Evolutionary conservation across 2,329 filamentous ascomycete genomes (phyloP).

Genomic region (Hymenoscyphus albidus): DNA sequence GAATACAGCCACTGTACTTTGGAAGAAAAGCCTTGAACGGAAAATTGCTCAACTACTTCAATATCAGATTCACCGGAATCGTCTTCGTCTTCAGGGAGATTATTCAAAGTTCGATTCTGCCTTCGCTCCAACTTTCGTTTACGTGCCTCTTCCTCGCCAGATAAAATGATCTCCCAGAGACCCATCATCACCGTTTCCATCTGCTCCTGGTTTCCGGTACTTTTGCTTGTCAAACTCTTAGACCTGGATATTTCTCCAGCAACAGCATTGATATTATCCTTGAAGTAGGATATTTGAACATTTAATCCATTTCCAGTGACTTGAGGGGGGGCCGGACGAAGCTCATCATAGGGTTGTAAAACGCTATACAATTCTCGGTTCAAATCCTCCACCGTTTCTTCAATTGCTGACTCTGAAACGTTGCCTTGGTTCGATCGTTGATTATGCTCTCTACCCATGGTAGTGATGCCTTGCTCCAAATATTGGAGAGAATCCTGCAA

Average conservation of each 20-base stretch:
- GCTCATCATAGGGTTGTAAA: constrained; percentile 46
- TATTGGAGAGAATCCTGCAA: constrained; percentile 63
- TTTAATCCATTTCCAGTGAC: constrained; percentile 55
- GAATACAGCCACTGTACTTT: constrained; percentile 77
- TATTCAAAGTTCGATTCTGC: constrained; percentile 52
- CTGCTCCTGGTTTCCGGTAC: constrained; percentile 42
- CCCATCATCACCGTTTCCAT: constrained; percentile 50
- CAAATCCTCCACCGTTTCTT: constrained; percentile 56
- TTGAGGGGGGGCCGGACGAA: constrained; percentile 55
- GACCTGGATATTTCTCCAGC: constrained; percentile 35
- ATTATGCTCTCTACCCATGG: constrained; percentile 54
- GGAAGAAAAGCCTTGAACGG: constrained; percentile 69
- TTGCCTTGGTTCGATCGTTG: constrained; percentile 18
- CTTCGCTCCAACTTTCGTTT: constrained; percentile 52
- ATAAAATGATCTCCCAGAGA: constrained; percentile 49
- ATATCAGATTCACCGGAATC: constrained; percentile 59
- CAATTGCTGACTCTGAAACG: constrained; percentile 34
- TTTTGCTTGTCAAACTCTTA: constrained; percentile 20
- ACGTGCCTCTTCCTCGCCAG: constrained; percentile 51
- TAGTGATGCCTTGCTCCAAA: constrained; percentile 61
- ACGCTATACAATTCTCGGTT: constrained; percentile 62
- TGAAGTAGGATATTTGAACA: constrained; percentile 65
- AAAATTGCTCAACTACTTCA: constrained; percentile 60
- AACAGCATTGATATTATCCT: constrained; percentile 53
- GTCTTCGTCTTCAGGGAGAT: constrained; percentile 55